Evolutionary conservation across 495 filamentous ascomycete species (phyloP), one percentile per base, ranked within the genome.

Genomic region (Penicillium bialowiezense): DNA sequence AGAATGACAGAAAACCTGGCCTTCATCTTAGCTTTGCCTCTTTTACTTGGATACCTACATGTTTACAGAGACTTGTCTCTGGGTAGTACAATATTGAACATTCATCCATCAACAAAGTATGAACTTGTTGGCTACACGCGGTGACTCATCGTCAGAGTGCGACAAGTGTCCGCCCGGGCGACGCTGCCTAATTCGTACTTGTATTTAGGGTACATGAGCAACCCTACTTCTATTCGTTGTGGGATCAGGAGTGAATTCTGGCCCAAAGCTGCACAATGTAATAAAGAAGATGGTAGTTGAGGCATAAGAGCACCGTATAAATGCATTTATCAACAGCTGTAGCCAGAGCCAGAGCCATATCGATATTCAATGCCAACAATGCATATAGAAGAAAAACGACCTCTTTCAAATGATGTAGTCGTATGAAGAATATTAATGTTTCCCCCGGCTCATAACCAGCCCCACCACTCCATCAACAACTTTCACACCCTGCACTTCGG

Each of bases 381-480:
- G 18, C 24, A 32, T n/a, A 19, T 28, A 20, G 5, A 17, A 17
- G 5, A 28, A 19, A 32, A 31, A 31, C 8, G 23, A 19, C n/a
- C 23, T 8, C 14, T 12, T 3, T 7, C 15, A 32, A 38, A 35
- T 32, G 38, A 26, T 46, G 13, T 19, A 44, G 14, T 23, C 23
- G n/a, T 12, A n/a, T 44, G n/a, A 5, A 37, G 24, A 36, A n/a
- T 8, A 23, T 8, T 26, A 50, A 43, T 59, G 58, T 44, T 59
- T 64, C 26, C 62, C 60, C 41, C 67, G 54, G 58, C 69, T 72
- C 76, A 77, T 79, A 36, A 73, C 69, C 33, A 64, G 56, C 17
- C 60, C 59, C 9, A 78, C 67, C 31, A 41, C 38, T 3, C 77
- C 77, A 12, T 65, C 47, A 15, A 80, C 51, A 24, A 77, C 62